phyloP scores from a whole-genome alignment of 768 basidiomycete species.

The Stropharia rugosoannulata region DNA sequence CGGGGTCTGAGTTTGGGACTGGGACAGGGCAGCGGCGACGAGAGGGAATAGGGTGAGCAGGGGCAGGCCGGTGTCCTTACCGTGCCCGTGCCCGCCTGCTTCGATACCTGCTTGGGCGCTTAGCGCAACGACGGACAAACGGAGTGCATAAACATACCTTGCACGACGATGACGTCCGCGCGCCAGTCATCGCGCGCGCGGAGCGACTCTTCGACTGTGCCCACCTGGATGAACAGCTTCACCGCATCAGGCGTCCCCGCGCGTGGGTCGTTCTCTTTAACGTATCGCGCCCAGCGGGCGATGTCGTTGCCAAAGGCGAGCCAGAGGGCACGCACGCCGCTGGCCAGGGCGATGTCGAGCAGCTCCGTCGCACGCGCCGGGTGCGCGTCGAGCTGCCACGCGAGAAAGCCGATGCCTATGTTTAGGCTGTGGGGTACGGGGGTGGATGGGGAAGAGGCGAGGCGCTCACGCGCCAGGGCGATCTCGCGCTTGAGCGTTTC shows the following conservation, averaged over 20 bases:
- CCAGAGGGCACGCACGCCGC: conserved; percentile 67
- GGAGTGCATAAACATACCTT: conserved; percentile 47
- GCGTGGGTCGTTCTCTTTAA: conserved; percentile 54
- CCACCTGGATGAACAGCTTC: conserved; percentile 65
- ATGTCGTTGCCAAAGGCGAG: conserved; percentile 67
- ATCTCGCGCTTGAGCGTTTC: conserved; percentile 52
- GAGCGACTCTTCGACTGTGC: conserved; percentile 57
- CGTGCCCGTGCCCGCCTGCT: conserved; percentile 85
- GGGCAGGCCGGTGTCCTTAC: conserved; percentile 52
- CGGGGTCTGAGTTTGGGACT: conserved; percentile 23
- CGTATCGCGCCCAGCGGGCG: conserved; percentile 56
- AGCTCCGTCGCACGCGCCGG: conserved; percentile 36
- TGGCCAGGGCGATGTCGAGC: conserved; percentile 50
- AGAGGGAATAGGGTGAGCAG: conserved; percentile 59
- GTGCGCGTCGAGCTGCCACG: conserved; percentile 64
- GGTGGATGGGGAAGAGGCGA: conserved; percentile 33
- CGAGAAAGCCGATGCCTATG: conserved; percentile 75
- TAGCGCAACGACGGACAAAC: not conserved
- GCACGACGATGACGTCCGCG: conserved; percentile 73
- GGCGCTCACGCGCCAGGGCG: conserved; percentile 43
- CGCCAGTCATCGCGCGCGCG: conserved; percentile 65
- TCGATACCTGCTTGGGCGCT: conserved; percentile 44
- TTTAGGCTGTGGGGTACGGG: conserved; percentile 32
- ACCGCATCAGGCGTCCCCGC: conserved; percentile 40
- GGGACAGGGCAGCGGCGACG: conserved; percentile 52